Conservation (phyloP, 768 basidiomycete species). For the Baorangia bicolor region DNA sequence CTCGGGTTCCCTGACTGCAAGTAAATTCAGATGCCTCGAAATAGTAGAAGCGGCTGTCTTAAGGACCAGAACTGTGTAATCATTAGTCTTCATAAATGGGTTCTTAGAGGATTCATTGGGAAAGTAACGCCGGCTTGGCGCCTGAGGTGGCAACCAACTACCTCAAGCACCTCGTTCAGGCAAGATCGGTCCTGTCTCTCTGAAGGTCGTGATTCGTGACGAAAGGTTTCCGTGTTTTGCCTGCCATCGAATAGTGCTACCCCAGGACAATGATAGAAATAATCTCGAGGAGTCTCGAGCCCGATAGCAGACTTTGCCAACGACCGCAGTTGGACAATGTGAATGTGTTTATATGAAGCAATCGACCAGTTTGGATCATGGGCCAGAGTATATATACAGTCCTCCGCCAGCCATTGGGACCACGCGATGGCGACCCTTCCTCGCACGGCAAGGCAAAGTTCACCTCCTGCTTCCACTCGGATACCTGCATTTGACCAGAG, state of each 20-base stretch:
- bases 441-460: slow-evolving; percentile 28
- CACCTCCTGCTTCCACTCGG: slow-evolving; percentile 9
- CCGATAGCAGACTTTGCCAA: not conserved
- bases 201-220: not conserved
- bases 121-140: not conserved
- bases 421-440: slow-evolving; percentile 39
- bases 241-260: not conserved
- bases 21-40: slow-evolving; percentile 12
- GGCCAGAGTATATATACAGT: slow-evolving; percentile 5
- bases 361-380: slow-evolving; percentile 4
- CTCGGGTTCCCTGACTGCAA: slow-evolving; percentile 62
- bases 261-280: not conserved
- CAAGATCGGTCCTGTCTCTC: slow-evolving; percentile 7
- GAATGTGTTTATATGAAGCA: slow-evolving; percentile 2
- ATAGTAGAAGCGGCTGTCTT: not conserved
- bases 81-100: not conserved
- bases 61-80: not conserved
- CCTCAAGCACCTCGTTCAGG: slow-evolving; percentile 7
- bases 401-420: not conserved
- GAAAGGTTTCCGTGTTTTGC: not conserved
- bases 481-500: slow-evolving; percentile 27
- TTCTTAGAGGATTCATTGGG: not conserved
- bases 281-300: not conserved
- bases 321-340: not conserved
- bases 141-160: not conserved